Percentiles rank a stretch among this genome's conserved stretches.
phyloP scores from a whole-genome alignment of 768 basidiomycete genomes.

The Mrakia hoshinonis region DNA sequence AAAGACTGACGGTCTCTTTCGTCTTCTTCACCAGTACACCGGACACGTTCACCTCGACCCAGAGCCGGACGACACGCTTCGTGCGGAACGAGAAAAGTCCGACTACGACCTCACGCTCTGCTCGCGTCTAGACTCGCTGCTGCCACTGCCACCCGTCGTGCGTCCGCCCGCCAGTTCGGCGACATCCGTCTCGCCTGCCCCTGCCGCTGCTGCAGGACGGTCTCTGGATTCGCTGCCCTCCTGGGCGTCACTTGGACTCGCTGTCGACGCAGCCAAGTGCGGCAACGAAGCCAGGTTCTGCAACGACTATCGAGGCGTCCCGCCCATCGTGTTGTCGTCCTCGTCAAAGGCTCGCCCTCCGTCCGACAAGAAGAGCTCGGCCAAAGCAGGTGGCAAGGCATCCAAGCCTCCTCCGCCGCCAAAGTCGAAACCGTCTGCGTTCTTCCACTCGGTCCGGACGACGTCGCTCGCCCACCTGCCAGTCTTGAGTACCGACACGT shows the following conservation, averaged over 20 bases:
- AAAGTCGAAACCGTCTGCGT: conserved; percentile 21
- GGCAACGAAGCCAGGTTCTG: conserved; percentile 24
- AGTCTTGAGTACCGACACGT: conserved; percentile 4
- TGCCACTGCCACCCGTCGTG: not conserved
- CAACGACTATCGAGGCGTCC: conserved; percentile 29
- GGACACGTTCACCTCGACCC: conserved; percentile 25
- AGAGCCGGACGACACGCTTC: conserved; percentile 7
- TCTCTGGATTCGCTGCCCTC: not conserved
- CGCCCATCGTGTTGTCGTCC: conserved; percentile 2
- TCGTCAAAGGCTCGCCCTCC: not conserved
- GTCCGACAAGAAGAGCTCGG: not conserved
- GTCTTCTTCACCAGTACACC: conserved; percentile 23
- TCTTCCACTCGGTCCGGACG: conserved; percentile 28
- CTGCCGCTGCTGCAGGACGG: no score
- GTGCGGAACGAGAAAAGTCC: not conserved
- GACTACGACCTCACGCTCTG: conserved; percentile 27
- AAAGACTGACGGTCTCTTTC: no score
- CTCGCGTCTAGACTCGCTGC: conserved; percentile 9
- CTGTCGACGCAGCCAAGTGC: conserved; percentile 13
- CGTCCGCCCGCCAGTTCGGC: not conserved
- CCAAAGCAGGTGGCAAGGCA: not conserved
- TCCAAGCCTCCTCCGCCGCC: not conserved
- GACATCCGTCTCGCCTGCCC: not conserved
- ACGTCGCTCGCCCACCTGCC: not conserved
- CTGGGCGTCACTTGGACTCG: conserved; percentile 7